These are phyloP conservation scores for Neocatenulostroma microsporum DNA, from an alignment of 2,329 filamentous ascomycete genomes.

Conservation along the genomic window DNA sequence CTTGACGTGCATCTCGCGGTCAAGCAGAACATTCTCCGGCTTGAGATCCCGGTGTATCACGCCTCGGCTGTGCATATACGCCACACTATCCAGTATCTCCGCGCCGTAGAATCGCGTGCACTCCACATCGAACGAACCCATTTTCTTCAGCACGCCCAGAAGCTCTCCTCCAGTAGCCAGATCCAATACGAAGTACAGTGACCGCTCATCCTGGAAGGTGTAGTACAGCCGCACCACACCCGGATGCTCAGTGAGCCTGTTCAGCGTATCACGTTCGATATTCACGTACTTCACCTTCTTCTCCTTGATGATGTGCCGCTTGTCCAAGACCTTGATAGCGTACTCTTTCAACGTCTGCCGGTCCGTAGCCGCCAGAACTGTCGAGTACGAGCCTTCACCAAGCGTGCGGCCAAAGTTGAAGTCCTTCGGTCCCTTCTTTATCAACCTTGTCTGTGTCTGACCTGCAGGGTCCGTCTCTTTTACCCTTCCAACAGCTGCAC, in stretches of 20 bases:
- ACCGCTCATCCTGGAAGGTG: slow-evolving; percentile 95
- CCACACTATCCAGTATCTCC: slow-evolving; percentile 90
- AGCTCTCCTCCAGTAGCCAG: slow-evolving; percentile 88
- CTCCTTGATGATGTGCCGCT: slow-evolving; percentile 98
- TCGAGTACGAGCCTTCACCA: slow-evolving; percentile 96
- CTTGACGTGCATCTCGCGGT: slow-evolving; percentile 95
- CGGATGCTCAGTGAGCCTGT: slow-evolving; percentile 90
- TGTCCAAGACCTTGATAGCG: slow-evolving; percentile 96
- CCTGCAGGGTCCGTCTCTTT: slow-evolving; percentile 75
- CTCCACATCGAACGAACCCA: slow-evolving; percentile 88
- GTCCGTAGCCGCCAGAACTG: slow-evolving; percentile 86
- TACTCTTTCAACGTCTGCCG: slow-evolving; percentile 92
- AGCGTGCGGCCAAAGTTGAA: slow-evolving; percentile 87
- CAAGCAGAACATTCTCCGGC: slow-evolving; percentile 90
- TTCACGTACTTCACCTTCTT: slow-evolving; percentile 99
- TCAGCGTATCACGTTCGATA: slow-evolving; percentile 97
- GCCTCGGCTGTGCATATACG: slow-evolving; percentile 94
- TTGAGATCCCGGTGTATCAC: slow-evolving; percentile 97
- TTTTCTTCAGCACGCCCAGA: slow-evolving; percentile 85
- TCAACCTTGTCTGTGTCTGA: slow-evolving; percentile 68
- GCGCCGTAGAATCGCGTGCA: slow-evolving; percentile 91
- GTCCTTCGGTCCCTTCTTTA: slow-evolving; percentile 96
- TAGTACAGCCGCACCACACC: slow-evolving; percentile 96
- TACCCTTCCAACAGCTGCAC: slow-evolving; percentile 75
- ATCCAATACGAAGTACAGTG: slow-evolving; percentile 93